These are phyloP conservation scores for Eucalyptus tenuipes DNA, from an alignment of 345 rosid genomes.

Conservation along the genomic window DNA sequence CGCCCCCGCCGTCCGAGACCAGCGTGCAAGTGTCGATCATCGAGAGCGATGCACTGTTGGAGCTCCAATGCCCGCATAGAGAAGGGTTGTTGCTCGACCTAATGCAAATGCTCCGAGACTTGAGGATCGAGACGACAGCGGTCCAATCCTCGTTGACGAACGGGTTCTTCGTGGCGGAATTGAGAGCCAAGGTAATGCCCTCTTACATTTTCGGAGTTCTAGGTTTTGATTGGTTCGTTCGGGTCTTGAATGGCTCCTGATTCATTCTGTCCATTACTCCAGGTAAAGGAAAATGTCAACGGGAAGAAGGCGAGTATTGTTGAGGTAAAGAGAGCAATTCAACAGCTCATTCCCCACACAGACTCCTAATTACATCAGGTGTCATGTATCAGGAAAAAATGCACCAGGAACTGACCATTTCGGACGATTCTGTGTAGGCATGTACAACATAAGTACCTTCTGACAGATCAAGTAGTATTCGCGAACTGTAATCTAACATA, in stretches of 20 bases:
- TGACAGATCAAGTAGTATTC: background rate
- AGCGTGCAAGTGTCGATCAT: conserved; percentile 88
- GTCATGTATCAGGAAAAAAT: background rate
- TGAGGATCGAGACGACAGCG: conserved; percentile 54
- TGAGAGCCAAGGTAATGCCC: conserved; percentile 70
- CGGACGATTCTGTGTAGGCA: background rate
- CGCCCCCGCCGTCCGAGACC: background rate
- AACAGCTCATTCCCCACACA: conserved; percentile 42
- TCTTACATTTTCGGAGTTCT: background rate
- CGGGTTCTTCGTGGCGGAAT: conserved; percentile 51
- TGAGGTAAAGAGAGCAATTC: conserved; percentile 80
- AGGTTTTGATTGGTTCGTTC: background rate
- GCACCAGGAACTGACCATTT: background rate
- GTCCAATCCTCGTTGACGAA: conserved; percentile 53
- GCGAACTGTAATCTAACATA: background rate
- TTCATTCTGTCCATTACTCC: background rate
- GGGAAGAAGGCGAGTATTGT: conserved; percentile 72
- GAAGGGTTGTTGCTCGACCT: conserved; percentile 79
- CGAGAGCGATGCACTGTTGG: conserved; percentile 73
- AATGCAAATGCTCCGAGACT: conserved; percentile 64
- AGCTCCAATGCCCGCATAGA: conserved; percentile 57
- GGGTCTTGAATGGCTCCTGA: background rate
- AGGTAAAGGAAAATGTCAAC: conserved; percentile 53
- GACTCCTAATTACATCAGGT: background rate
- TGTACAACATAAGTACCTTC: background rate